A percentile compares a stretch with the other conserved stretches of the same genome.
Evolutionary conservation across 2,329 filamentous ascomycete species (phyloP).

Genomic region (Emmonsia crescens): DNA sequence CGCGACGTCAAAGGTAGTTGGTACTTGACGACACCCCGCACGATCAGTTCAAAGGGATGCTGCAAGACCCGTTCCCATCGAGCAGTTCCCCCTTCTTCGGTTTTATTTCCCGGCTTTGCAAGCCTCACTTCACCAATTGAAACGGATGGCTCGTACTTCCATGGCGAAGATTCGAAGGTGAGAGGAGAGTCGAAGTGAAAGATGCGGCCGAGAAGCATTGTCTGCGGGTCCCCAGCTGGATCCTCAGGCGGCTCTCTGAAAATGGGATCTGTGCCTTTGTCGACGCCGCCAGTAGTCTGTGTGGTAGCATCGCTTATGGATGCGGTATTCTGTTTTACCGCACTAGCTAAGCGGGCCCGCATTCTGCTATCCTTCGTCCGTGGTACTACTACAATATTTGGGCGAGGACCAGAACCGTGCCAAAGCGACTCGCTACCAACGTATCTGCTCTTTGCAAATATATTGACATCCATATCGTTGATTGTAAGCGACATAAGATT

Average conservation of each 20-base stretch:
- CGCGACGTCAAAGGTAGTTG: conserved; percentile 49
- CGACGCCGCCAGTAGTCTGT: conserved; percentile 29
- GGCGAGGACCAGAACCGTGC: conserved; percentile 24
- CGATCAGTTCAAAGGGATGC: conserved; percentile 85
- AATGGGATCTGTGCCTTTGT: conserved; percentile 52
- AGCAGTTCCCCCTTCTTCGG: conserved; percentile 66
- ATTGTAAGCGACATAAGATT: conserved; percentile 85
- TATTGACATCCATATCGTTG: conserved; percentile 74
- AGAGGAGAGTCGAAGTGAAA: conserved; percentile 78
- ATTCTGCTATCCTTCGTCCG: conserved; percentile 22
- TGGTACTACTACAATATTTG: conserved; percentile 13
- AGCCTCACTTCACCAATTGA: conserved; percentile 79
- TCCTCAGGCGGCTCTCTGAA: conserved; percentile 39
- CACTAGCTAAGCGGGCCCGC: conserved; percentile 22
- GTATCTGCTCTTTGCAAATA: conserved; percentile 90
- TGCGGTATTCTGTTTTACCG: conserved; percentile 16
- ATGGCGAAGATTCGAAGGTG: conserved; percentile 79
- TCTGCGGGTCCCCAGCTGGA: conserved; percentile 54
- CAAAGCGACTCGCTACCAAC: conserved; percentile 51
- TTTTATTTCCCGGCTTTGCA: conserved; percentile 73
- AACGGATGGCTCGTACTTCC: conserved; percentile 59
- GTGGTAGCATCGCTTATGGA: conserved; percentile 11
- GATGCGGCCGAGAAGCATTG: conserved; percentile 85
- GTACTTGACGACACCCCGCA: conserved; percentile 85
- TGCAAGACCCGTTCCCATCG: conserved; percentile 86